Evolutionary conservation across 2,329 filamentous ascomycete genomes (phyloP).

Genomic region (Fusarium sp.): DNA sequence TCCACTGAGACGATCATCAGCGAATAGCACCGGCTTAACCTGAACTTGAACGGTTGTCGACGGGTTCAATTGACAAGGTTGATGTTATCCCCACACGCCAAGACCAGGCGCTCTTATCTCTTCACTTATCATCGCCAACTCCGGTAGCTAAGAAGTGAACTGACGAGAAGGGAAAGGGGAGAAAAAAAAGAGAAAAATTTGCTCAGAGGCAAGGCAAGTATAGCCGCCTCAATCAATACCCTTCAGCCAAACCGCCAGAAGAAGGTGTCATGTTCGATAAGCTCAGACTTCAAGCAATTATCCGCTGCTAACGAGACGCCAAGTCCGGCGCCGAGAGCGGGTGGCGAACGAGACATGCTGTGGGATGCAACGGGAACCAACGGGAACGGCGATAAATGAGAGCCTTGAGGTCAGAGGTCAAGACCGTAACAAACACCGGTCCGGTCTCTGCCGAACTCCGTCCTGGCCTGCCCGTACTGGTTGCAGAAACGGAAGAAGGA

Average conservation of each 20-base stretch:
- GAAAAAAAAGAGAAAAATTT: not conserved
- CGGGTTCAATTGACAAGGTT: constrained; percentile 17
- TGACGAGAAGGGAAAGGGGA: not conserved
- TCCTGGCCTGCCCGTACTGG: constrained; percentile 16
- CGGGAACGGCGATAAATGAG: constrained; percentile 20
- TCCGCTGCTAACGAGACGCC: constrained; percentile 24
- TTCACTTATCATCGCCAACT: constrained; percentile 17
- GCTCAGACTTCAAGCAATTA: constrained; percentile 20
- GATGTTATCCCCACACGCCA: constrained; percentile 17
- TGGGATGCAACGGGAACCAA: constrained; percentile 28
- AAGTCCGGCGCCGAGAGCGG: constrained; percentile 23
- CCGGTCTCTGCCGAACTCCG: constrained; percentile 30
- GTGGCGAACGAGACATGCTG: constrained; percentile 29
- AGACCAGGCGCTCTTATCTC: not conserved
- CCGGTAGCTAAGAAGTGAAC: constrained; percentile 10
- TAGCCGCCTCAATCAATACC: constrained; percentile 8
- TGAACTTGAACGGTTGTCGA: constrained; percentile 11
- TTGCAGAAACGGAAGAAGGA: constrained; percentile 18
- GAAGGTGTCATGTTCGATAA: constrained; percentile 24
- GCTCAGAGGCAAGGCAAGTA: constrained; percentile 10
- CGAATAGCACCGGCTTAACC: constrained; percentile 7
- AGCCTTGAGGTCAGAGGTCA: constrained; percentile 3
- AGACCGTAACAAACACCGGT: constrained; percentile 12
- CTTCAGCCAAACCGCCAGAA: constrained; percentile 20
- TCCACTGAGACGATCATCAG: not conserved